Evolutionary conservation across 129 eudicot species (phyloP).

Genomic region (Artemisia argyi): DNA sequence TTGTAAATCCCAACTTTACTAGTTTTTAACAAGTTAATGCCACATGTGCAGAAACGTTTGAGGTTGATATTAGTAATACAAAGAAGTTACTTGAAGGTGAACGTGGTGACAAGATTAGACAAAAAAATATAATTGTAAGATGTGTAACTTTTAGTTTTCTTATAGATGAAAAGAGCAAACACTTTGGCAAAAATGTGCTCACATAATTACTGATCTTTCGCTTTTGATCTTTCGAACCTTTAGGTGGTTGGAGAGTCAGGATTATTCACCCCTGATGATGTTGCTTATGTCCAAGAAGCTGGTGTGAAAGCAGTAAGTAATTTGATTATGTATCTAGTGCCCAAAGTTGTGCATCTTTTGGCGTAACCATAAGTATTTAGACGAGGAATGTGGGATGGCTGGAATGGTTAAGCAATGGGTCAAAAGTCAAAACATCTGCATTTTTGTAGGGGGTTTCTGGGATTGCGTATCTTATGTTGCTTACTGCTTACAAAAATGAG

Average conservation of each 20-base stretch:
- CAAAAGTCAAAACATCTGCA: no score
- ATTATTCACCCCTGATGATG: conserved; percentile 87
- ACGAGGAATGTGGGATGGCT: no score
- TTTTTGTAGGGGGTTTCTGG: no score
- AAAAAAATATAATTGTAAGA: conserved; percentile 72
- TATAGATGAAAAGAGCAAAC: background rate
- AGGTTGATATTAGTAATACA: conserved; percentile 82
- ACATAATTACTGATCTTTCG: background rate
- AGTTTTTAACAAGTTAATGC: conserved; percentile 11
- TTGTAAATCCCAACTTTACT: background rate
- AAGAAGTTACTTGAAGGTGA: conserved; percentile 87
- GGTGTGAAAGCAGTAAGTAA: conserved; percentile 89
- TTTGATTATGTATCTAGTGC: conserved; percentile 11
- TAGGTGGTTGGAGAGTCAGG: conserved; percentile 99
- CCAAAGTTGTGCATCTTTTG: conserved; percentile 5
- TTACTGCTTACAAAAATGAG: no score
- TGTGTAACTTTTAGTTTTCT: conserved; percentile 2
- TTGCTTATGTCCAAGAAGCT: conserved; percentile 91
- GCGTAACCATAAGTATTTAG: background rate
- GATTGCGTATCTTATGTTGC: background rate
- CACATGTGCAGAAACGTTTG: conserved; percentile 62
- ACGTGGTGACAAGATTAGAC: conserved; percentile 67
- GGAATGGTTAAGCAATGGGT: no score
- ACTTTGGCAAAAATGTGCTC: no score
- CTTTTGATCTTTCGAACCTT: conserved; percentile 25